Conservation (phyloP, 768 basidiomycete species). For the Ephemerocybe angulata region DNA sequence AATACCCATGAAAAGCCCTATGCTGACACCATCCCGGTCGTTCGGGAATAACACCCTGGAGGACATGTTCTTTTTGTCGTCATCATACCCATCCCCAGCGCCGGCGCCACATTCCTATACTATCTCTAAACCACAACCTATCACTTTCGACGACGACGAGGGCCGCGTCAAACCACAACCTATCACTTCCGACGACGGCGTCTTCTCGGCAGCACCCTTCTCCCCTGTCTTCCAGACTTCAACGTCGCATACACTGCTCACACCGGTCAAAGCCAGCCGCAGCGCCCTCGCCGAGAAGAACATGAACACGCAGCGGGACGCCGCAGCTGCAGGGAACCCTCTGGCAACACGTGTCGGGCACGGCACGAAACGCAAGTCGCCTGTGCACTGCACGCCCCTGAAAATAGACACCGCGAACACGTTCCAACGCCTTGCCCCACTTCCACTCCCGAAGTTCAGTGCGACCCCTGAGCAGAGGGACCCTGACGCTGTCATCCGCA, state of each 20-base stretch:
- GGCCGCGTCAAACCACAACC: conserved; percentile 47
- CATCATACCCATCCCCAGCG: conserved; percentile 47
- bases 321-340: conserved; percentile 14
- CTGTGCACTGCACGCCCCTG: conserved; percentile 51
- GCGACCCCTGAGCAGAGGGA: conserved; percentile 53
- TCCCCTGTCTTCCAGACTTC: conserved; percentile 43
- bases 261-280: conserved; percentile 51
- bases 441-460: conserved; percentile 49
- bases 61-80: conserved; percentile 53
- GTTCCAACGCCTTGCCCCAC: conserved; percentile 54
- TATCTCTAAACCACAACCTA: conserved; percentile 40
- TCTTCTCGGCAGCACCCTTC: conserved; percentile 19
- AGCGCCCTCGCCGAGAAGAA: conserved; percentile 38
- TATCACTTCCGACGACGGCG: conserved; percentile 50
- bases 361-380: conserved; percentile 68
- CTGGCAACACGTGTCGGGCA: conserved; percentile 32
- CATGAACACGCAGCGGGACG: conserved; percentile 18
- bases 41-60: conserved; percentile 34
- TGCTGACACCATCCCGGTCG: conserved; percentile 53
- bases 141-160: conserved; percentile 52
- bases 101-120: conserved; percentile 35
- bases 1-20: conserved; percentile 49
- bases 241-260: conserved; percentile 49
- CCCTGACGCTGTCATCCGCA: conserved; percentile 44
- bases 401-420: conserved; percentile 39